Conservation (phyloP, 805 yeast genomes). For the Starmerella lactis-condensi region DNA sequence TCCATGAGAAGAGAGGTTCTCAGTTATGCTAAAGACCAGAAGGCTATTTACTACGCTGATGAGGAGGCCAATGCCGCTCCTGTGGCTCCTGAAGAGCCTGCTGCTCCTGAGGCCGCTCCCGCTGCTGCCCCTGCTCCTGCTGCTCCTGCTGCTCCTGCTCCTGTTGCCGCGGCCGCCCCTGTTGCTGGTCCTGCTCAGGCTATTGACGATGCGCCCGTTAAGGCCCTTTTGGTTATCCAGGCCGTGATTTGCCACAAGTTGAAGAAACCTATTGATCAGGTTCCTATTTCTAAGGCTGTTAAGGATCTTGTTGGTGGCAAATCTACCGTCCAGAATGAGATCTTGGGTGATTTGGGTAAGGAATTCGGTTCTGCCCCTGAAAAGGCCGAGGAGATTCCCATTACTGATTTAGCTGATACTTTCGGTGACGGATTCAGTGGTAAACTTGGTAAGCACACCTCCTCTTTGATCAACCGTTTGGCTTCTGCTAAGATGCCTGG, state of each 20-base stretch:
- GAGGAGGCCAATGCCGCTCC: constrained; percentile 21
- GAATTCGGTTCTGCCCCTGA: constrained; percentile 97
- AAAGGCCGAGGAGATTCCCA: constrained; percentile 96
- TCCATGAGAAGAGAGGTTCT: constrained; percentile 82
- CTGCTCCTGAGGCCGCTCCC: constrained; percentile 18
- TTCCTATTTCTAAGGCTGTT: constrained; percentile 80
- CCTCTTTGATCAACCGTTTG: constrained; percentile 73
- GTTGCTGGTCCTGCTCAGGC: constrained; percentile 56
- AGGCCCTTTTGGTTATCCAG: constrained; percentile 65
- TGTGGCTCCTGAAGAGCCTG: constrained; percentile 20
- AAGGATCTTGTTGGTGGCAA: constrained; percentile 97
- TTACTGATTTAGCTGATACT: constrained; percentile 83
- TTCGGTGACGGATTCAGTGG: constrained; percentile 86
- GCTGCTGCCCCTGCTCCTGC: constrained; percentile 25
- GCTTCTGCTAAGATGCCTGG: constrained; percentile 98
- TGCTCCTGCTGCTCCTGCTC: constrained; percentile 38
- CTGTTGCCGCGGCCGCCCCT: constrained; percentile 41
- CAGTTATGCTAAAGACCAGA: constrained; percentile 88
- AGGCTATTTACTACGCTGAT: constrained; percentile 79
- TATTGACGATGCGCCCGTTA: constrained; percentile 75
- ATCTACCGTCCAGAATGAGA: constrained; percentile 96
- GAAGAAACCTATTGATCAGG: constrained; percentile 71
- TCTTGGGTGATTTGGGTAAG: constrained; percentile 94
- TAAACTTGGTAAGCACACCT: constrained; percentile 79
- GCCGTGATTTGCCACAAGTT: constrained; percentile 88